These are phyloP conservation scores for Fusarium multiceps DNA, from an alignment of 2,329 filamentous ascomycete species.

Conservation along the genomic window DNA sequence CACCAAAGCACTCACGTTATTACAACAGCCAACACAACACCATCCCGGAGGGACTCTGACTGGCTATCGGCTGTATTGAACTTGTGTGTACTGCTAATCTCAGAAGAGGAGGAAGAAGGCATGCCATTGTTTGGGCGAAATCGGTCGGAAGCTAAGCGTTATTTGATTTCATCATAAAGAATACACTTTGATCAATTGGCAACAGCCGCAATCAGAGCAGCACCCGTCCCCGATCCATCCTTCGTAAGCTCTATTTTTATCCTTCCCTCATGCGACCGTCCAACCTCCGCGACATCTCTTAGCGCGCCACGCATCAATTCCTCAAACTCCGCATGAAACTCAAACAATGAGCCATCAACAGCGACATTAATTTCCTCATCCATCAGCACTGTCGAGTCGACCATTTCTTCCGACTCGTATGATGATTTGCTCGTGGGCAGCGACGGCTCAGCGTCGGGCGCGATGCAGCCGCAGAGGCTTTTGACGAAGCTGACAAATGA, in stretches of 20 bases:
- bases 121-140: too few relatives aligned
- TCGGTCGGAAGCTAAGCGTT: too few relatives aligned
- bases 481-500: rapidly evolving
- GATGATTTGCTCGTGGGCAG: neutral
- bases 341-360: slow-evolving; percentile 7
- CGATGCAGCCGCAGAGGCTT: neutral
- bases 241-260: slow-evolving; percentile 21
- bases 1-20: too few relatives aligned
- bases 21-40: too few relatives aligned
- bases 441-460: rapidly evolving
- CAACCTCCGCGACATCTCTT: neutral
- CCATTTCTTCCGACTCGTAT: neutral
- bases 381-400: neutral
- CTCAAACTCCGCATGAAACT: slow-evolving; percentile 11
- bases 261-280: neutral
- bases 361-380: slow-evolving; percentile 1
- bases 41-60: too few relatives aligned
- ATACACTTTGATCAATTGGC: too few relatives aligned
- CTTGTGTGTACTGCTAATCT: too few relatives aligned
- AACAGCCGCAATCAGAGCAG: slow-evolving; percentile 13
- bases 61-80: too few relatives aligned
- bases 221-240: slow-evolving; percentile 12
- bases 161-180: too few relatives aligned
- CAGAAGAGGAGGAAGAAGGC: too few relatives aligned
- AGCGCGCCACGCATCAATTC: slow-evolving; percentile 1